phyloP scores from a whole-genome alignment of 2,329 filamentous ascomycete species.

The Fusarium duplospermum region DNA sequence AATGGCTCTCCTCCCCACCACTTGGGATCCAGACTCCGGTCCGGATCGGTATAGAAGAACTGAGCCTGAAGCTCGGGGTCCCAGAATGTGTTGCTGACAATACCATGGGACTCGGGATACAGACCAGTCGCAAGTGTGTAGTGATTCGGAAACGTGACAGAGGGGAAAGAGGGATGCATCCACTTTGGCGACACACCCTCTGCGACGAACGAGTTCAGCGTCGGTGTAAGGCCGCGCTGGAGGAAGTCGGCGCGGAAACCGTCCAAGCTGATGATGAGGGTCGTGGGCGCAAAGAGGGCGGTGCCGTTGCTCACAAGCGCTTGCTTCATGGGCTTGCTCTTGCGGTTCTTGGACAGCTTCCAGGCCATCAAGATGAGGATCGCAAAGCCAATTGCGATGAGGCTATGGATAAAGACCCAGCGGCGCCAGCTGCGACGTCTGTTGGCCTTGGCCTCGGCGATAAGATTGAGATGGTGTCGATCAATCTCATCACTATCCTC shows the following conservation, averaged over 20 bases:
- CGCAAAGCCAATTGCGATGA: slow-evolving; percentile 65
- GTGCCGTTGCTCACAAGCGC: slow-evolving; percentile 80
- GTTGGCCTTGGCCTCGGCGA: slow-evolving; percentile 59
- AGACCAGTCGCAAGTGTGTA: slow-evolving; percentile 93
- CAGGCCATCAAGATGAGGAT: slow-evolving; percentile 68
- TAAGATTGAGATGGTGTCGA: slow-evolving; percentile 62
- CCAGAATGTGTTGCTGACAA: slow-evolving; percentile 96
- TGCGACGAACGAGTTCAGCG: slow-evolving; percentile 80
- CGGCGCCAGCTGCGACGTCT: slow-evolving; percentile 65
- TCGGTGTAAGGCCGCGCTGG: slow-evolving; percentile 83
- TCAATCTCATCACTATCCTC: slow-evolving; percentile 70
- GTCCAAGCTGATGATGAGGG: slow-evolving; percentile 92
- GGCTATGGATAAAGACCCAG: slow-evolving; percentile 64
- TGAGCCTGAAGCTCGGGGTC: slow-evolving; percentile 80
- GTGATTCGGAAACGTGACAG: slow-evolving; percentile 96
- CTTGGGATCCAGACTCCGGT: slow-evolving; percentile 80
- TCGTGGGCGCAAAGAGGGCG: slow-evolving; percentile 88
- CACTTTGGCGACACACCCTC: slow-evolving; percentile 90
- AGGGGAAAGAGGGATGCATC: slow-evolving; percentile 95
- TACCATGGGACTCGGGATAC: slow-evolving; percentile 91
- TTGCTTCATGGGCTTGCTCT: slow-evolving; percentile 43
- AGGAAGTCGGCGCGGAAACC: slow-evolving; percentile 97
- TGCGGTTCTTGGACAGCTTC: slow-evolving; percentile 65
- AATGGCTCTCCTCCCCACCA: slow-evolving; percentile 97
- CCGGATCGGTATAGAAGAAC: slow-evolving; percentile 87